Percentiles rank a stretch among this genome's conserved stretches.
phyloP scores from a whole-genome alignment of 345 rosid species.

The Schrenkiella parvula region DNA sequence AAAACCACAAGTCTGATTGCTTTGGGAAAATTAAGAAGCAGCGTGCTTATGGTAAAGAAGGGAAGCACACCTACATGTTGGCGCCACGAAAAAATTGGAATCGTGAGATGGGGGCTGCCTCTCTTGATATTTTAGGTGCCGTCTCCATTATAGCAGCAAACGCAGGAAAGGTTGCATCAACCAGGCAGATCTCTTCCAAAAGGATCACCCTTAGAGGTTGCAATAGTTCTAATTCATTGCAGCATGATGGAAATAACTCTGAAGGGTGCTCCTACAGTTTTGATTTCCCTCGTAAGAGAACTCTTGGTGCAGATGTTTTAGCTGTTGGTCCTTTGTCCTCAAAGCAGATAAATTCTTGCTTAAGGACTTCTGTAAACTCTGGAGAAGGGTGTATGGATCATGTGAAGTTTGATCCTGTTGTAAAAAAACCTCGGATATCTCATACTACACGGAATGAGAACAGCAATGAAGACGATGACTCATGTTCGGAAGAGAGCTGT shows the following conservation, averaged over 20 bases:
- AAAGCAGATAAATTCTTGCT: constrained; percentile 82
- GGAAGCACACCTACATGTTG: constrained; percentile 53
- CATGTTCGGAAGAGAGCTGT: constrained; percentile 89
- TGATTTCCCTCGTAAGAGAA: constrained; percentile 58
- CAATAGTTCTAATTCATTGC: constrained; percentile 41
- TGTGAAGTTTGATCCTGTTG: constrained; percentile 43
- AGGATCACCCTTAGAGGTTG: constrained; percentile 43
- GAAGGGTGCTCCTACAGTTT: constrained; percentile 47
- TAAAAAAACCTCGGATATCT: constrained; percentile 46
- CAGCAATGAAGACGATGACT: constrained; percentile 59
- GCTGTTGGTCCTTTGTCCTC: constrained; percentile 84
- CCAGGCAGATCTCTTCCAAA: constrained; percentile 37
- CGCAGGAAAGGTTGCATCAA: constrained; percentile 42
- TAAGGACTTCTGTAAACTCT: constrained; percentile 60
- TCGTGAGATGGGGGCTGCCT: constrained; percentile 61
- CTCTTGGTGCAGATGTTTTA: constrained; percentile 79
- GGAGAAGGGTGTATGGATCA: constrained; percentile 44
- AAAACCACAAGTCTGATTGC: constrained; percentile 91
- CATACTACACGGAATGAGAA: constrained; percentile 50
- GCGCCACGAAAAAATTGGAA: constrained; percentile 68
- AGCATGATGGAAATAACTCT: constrained; percentile 40
- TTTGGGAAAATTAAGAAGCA: constrained; percentile 82
- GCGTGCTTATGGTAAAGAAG: constrained; percentile 47
- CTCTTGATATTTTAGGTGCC: constrained; percentile 73
- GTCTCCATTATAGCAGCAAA: constrained; percentile 78